Percentiles rank a stretch among this genome's conserved stretches.
Conservation (phyloP, 345 rosid species). For the Boechera divaricarpa region DNA sequence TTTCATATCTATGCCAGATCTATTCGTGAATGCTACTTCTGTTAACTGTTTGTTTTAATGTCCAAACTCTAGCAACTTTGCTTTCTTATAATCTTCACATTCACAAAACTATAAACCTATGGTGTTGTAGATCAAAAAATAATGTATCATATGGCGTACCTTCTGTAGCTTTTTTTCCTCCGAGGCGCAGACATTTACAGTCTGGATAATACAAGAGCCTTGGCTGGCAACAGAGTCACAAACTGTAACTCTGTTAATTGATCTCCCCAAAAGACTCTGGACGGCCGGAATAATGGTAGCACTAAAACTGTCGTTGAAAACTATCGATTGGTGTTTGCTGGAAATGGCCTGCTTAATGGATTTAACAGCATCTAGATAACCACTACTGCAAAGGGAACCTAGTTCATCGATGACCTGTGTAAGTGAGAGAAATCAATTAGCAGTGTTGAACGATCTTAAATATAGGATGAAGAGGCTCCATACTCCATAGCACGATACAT, state of each 20-base stretch:
- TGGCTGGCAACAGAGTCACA: conserved; percentile 55
- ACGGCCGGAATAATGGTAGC: conserved; percentile 43
- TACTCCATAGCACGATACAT: background rate
- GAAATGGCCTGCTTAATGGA: conserved; percentile 66
- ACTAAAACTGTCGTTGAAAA: conserved; percentile 54
- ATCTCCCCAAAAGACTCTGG: conserved; percentile 52
- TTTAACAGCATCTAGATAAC: conserved; percentile 53
- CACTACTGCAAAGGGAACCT: conserved; percentile 49
- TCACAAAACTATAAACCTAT: background rate
- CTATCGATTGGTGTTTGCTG: conserved; percentile 56
- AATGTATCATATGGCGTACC: conserved; percentile 47
- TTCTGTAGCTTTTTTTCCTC: conserved; percentile 52
- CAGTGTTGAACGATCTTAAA: conserved; percentile 15
- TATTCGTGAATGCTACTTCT: background rate
- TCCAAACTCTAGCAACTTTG: background rate
- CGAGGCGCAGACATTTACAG: conserved; percentile 52
- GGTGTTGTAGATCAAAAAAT: background rate
- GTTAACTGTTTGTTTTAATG: conserved; percentile 10
- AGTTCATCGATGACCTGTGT: conserved; percentile 76
- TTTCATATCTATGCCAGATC: background rate
- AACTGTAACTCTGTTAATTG: conserved; percentile 54
- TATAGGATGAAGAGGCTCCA: background rate
- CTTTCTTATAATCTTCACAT: conserved; percentile 2
- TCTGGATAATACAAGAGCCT: conserved; percentile 59
- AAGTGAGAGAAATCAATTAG: conserved; percentile 23